A percentile compares a stretch with the other conserved stretches of the same genome.
phyloP scores from a whole-genome alignment of 306 rosid genomes.

The Cucumis melo region DNA sequence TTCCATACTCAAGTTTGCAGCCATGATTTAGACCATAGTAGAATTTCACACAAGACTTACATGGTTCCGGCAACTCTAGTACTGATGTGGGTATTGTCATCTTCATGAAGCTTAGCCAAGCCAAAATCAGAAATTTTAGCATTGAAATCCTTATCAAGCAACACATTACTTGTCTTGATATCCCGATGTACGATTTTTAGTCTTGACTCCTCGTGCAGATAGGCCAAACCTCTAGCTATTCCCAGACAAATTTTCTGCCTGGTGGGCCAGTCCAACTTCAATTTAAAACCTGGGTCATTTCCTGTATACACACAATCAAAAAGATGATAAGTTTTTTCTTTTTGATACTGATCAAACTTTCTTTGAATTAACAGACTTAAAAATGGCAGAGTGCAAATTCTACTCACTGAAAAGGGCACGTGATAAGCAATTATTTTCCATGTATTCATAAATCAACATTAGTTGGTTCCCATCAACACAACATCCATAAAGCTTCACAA shows the following conservation, averaged over 20 bases:
- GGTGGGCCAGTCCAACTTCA: constrained; percentile 60
- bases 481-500: constrained; percentile 87
- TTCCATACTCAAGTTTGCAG: background rate
- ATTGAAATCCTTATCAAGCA: constrained; percentile 72
- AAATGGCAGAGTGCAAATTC: background rate
- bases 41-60: constrained; percentile 29
- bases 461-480: constrained; percentile 87
- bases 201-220: constrained; percentile 80
- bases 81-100: constrained; percentile 76
- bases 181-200: constrained; percentile 82
- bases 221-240: constrained; percentile 81
- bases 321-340: background rate
- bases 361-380: background rate
- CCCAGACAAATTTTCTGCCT: constrained; percentile 84
- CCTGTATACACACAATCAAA: constrained; percentile 25
- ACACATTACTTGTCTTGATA: constrained; percentile 89
- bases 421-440: constrained; percentile 91
- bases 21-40: background rate
- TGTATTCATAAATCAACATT: constrained; percentile 66
- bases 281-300: constrained; percentile 32
- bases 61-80: constrained; percentile 93
- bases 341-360: background rate
- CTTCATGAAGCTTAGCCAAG: constrained; percentile 87
- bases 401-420: constrained; percentile 74
- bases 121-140: constrained; percentile 96